Conservation (phyloP, 345 rosid species). For the Hypericum perforatum region DNA sequence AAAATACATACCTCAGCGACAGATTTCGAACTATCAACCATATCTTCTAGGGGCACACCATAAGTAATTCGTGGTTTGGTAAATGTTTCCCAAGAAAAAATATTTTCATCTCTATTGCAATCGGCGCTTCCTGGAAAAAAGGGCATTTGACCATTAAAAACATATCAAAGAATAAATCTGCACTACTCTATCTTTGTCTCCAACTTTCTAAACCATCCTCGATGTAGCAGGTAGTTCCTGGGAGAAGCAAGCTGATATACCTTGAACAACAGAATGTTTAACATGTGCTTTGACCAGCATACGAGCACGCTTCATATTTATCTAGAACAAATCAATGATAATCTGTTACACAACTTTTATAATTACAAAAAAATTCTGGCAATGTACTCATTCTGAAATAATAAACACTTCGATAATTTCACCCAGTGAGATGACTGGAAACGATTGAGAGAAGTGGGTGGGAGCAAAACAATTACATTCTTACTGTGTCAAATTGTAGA, state of each 20-base stretch:
- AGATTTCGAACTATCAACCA: constrained; percentile 44
- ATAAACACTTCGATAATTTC: too few relatives aligned
- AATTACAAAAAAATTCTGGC: not conserved
- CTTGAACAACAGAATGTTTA: constrained; percentile 41
- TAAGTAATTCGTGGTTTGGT: constrained; percentile 62
- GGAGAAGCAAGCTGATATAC: constrained; percentile 22
- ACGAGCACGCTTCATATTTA: constrained; percentile 95
- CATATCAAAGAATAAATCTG: too few relatives aligned
- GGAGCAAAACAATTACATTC: constrained; percentile 10
- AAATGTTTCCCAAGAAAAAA: constrained; percentile 69
- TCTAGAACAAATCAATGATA: constrained; percentile 32
- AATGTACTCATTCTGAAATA: not conserved
- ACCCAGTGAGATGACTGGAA: too few relatives aligned
- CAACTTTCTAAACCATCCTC: too few relatives aligned
- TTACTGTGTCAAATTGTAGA: constrained; percentile 61
- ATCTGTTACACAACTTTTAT: not conserved
- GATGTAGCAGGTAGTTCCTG: too few relatives aligned
- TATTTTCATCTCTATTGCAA: constrained; percentile 71
- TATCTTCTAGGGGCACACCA: constrained; percentile 66
- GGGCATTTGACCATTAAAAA: not conserved
- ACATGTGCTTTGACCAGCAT: constrained; percentile 68
- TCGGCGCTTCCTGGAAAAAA: constrained; percentile 51
- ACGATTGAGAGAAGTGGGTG: constrained; percentile 2
- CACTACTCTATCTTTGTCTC: too few relatives aligned
- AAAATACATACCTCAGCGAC: constrained; percentile 36